Evolutionary conservation across 192 early-diverging fungal genomes (phyloP).

Genomic region (Podila verticillata): DNA sequence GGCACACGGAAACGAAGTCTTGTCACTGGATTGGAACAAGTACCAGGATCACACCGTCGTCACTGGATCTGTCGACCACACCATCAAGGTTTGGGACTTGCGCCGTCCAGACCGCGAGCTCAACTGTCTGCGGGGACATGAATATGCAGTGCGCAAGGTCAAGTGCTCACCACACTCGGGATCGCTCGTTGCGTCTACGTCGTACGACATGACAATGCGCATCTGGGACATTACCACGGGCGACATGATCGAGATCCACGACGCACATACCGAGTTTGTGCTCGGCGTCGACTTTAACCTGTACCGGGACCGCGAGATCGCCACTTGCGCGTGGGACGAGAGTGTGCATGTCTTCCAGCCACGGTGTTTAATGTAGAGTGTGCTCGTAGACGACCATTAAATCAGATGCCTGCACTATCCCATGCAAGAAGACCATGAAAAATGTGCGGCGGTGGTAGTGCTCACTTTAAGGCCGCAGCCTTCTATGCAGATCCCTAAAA

Average conservation of each 20-base stretch:
- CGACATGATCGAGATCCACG: constrained; percentile 75
- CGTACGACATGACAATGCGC: constrained; percentile 97
- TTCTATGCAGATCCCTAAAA: too few species aligned
- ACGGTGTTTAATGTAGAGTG: constrained; percentile 34
- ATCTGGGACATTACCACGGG: constrained; percentile 83
- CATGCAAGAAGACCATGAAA: too few species aligned
- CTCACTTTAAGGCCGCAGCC: too few species aligned
- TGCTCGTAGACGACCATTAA: too few species aligned
- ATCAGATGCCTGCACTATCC: too few species aligned
- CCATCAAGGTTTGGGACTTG: constrained; percentile 92
- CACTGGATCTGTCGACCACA: constrained; percentile 90
- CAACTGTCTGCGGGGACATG: constrained; percentile 83
- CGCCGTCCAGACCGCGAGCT: constrained; percentile 79
- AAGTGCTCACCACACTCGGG: constrained; percentile 93
- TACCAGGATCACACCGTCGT: constrained; percentile 86
- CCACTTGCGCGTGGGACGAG: constrained; percentile 98
- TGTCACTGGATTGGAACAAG: constrained; percentile 98
- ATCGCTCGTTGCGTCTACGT: constrained; percentile 80
- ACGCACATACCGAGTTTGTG: constrained; percentile 95
- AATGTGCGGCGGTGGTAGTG: too few species aligned
- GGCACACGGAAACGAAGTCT: constrained; percentile 88
- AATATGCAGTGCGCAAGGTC: constrained; percentile 91
- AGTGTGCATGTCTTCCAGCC: constrained; percentile 72
- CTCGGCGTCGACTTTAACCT: constrained; percentile 94
- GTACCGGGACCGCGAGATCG: constrained; percentile 86